Evolutionary conservation across 805 yeast species (phyloP), one percentile per base, ranked within the genome.

Genomic region (Wickerhamomyces chaumierensis): DNA sequence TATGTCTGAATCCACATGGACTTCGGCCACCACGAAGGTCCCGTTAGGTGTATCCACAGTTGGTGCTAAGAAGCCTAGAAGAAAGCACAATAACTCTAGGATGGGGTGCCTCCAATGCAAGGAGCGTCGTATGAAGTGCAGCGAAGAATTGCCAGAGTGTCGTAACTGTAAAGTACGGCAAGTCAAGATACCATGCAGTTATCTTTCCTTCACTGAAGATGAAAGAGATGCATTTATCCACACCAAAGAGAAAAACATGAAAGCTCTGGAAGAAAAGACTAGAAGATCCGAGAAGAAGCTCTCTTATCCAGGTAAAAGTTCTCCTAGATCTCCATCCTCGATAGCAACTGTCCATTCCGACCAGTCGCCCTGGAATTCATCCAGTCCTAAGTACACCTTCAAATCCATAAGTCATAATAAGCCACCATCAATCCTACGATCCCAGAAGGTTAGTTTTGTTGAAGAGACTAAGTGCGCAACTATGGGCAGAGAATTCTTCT

Each of bases 71-170:
- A 25, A 25, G n/a, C 29, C 4, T 13, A 42, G 57, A 42, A 41
- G 53, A 25, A 48, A 50, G 32, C 56, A 53, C 36, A 53, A 50
- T 42, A 53, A 51, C 42, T 53, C 57, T 6, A 53, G 69, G 43
- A 40, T 52, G 0, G 29, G 29, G 7, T 70, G 75, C 43, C 63
- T 68, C 2, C 71, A 73, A 18, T 70, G 75, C 46, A 70, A 70
- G 38, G 68, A 66, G 40, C 57, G 75, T 40, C 55, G 75, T 32
- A 69, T 70, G 52, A 69, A 69, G 44, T 70, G 75, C 50, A 71
- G 67, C 47, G 74, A 69, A 42, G 65, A 62, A 35, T 56, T 69
- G 15, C 75, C 75, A 0, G 62, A 65, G 36, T 70, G 75, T 45
- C 51, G 62, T 42, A 70, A 69, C 46, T 70, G 75, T 42, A 38